A percentile compares a stretch with the other conserved stretches of the same genome.
Evolutionary conservation across 164 flowering plant genomes (phyloP).

Genomic region (Vitis riparia): DNA sequence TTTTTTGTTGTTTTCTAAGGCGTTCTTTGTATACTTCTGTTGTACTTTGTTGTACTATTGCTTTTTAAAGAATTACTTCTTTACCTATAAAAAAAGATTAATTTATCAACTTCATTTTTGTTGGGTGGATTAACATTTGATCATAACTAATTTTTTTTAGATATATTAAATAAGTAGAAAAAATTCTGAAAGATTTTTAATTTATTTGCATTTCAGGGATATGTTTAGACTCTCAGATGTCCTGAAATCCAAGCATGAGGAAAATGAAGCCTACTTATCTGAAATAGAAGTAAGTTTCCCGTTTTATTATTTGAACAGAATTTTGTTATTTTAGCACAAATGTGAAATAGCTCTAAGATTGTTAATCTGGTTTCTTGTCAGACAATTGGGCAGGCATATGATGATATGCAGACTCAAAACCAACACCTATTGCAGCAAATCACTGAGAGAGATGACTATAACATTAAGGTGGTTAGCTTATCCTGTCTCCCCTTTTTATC

Average conservation of each 20-base stretch:
- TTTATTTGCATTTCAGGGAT: constrained; percentile 49
- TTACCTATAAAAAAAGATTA: too few relatives aligned
- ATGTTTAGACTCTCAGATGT: constrained; percentile 49
- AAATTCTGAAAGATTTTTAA: not conserved
- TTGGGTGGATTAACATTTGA: too few relatives aligned
- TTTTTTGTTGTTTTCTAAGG: too few relatives aligned
- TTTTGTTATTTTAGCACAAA: not conserved
- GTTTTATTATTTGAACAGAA: not conserved
- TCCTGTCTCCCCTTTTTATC: not conserved
- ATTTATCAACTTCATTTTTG: too few relatives aligned
- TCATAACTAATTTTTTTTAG: too few relatives aligned
- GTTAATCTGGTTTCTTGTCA: constrained; percentile 33
- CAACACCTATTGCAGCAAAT: constrained; percentile 93
- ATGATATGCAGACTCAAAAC: constrained; percentile 93
- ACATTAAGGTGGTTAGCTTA: constrained; percentile 72
- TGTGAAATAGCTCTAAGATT: not conserved
- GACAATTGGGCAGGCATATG: constrained; percentile 97
- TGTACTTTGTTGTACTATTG: too few relatives aligned
- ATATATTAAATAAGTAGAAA: too few relatives aligned
- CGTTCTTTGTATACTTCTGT: too few relatives aligned
- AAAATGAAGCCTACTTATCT: constrained; percentile 79
- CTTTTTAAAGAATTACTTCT: too few relatives aligned
- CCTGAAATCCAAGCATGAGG: constrained; percentile 86
- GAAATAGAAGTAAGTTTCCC: constrained; percentile 81
- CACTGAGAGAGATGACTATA: constrained; percentile 97